Base-by-base conservation (phyloP, 2,329 filamentous ascomycete species). In the Beauveria australis region DNA sequence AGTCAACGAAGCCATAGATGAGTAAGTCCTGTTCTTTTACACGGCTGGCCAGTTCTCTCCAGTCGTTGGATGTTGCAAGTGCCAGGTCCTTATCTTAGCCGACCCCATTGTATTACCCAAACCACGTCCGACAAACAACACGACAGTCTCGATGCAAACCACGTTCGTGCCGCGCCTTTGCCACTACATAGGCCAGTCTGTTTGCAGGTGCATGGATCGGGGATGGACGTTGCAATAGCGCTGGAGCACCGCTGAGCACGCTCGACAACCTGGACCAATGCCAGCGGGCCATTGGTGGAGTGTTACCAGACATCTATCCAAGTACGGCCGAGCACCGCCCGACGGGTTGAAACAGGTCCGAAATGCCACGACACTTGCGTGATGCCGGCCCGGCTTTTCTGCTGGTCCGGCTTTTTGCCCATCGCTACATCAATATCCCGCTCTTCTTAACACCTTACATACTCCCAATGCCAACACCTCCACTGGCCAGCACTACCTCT, bases 1-100 rank as follows among this genome's bases (percentile, higher is more conserved):
- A 67, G 68, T 84, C 7, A 78, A 83, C 61, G 75, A 80, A 61
- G 82, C 82, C 44, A 72, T 83, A 53, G 80, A 85, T 73, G 72
- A 77, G 82, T 85, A 76, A 82, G 82, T 83, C n/a, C 16, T 59
- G 28, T 10, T 52, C 9, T 28, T 41, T 53, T 49, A 44, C 40
- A 41, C 5, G 43, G 5, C 24, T 14, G 19, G 14, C 5, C 24
- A 43, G 2, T 6, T 18, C 40, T 12, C 26, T 12, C 26, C 14
- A n/a, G 5, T 12, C 24, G 22, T 41, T 28, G 33, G 24, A 10
- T 14, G 14, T 40, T 48, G 43, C 30, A 19, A 30, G 18, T 40
- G 28, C 12, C 8, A 3, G 7, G 54, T 28, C 22, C 14, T 40
- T 28, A 16, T 9, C 8, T 22, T 41, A 18, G 51, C 22, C 40